Evolutionary conservation across 2,329 filamentous ascomycete genomes (phyloP), one percentile per base, ranked within the genome.

Genomic region (Stenocarpella maydis): DNA sequence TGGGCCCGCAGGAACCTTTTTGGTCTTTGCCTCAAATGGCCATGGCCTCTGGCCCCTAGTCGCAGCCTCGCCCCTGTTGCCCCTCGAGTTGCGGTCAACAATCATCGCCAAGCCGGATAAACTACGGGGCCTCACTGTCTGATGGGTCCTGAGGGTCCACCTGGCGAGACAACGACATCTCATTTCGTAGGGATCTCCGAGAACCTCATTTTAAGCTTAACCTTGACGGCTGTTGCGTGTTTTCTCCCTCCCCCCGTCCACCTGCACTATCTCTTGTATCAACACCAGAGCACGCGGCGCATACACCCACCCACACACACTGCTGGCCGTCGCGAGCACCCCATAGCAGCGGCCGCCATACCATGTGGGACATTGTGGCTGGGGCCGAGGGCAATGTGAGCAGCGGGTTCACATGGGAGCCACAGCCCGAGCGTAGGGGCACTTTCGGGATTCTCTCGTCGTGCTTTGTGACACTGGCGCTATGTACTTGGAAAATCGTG

Each of bases 281-380:
- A 19, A 24, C 21, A 28, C 24, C 8, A n/a, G 26, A 10, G 21
- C 34, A 17, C 49, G 34, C 45, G 19, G 41, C 24, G 15, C 31
- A 34, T 2, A 28, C 26, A 24, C n/a, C 5, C 47, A 6, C 28
- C 6, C 15, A 10, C 4, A 10, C 4, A 39, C 31, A 49, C 31
- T 58, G 19, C 26, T 50, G n/a, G 31, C 43, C 52, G n/a, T 17
- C 31, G 17, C 21, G 17, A 9, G 65, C 21, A 39, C 41, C 43
- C 19, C 43, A 28, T 3, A 60, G 26, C 50, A 65, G 9, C 67
- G 50, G 50, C 26, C 28, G 15, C 50, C n/a, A 69, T 69, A n/a
- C 50, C n/a, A 69, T 69, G 67, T 69, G 67, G 67, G 67, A 69
- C 60, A 64, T 69, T 54, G 58, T 69, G 2, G 67, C 67, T 12